A percentile compares a stretch with the other conserved stretches of the same genome.
These are phyloP conservation scores for Onygena corvina DNA, from an alignment of 2,329 filamentous ascomycete species.

Conservation along the genomic window DNA sequence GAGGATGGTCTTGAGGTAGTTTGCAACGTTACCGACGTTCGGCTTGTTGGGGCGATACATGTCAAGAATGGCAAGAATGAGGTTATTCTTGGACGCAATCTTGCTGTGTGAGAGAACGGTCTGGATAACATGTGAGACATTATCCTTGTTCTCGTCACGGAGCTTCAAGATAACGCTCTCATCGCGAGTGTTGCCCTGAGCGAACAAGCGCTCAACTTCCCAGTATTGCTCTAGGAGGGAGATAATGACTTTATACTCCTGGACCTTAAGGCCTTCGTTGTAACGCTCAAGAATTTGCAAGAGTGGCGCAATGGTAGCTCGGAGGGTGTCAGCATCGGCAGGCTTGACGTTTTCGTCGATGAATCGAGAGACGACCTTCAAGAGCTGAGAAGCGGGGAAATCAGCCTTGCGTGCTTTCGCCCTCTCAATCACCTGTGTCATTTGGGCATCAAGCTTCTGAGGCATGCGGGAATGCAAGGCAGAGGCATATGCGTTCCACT, in stretches of 20 bases:
- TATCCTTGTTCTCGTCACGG: constrained; percentile 92
- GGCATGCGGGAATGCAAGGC: constrained; percentile 97
- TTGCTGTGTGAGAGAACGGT: constrained; percentile 88
- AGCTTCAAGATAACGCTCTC: constrained; percentile 90
- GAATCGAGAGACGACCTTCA: constrained; percentile 77
- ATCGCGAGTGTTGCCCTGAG: constrained; percentile 69
- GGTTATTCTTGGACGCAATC: constrained; percentile 84
- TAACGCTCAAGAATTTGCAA: constrained; percentile 68
- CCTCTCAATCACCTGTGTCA: constrained; percentile 76
- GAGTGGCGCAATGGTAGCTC: constrained; percentile 61
- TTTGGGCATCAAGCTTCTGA: constrained; percentile 71
- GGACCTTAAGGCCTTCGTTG: constrained; percentile 73
- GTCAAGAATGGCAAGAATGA: constrained; percentile 81
- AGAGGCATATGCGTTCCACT: constrained; percentile 92
- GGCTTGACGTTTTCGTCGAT: constrained; percentile 70
- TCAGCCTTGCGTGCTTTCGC: constrained; percentile 65
- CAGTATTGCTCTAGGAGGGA: constrained; percentile 70
- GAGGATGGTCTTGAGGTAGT: constrained; percentile 71
- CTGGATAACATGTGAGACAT: constrained; percentile 71
- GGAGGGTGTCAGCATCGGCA: constrained; percentile 61
- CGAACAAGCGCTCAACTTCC: constrained; percentile 76
- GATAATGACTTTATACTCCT: constrained; percentile 75
- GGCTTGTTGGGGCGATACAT: constrained; percentile 94
- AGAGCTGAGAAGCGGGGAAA: constrained; percentile 80
- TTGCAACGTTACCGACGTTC: constrained; percentile 73